Evolutionary conservation across 208 protist species (phyloP), one percentile per base, ranked within the genome.

Genomic region (Trypanosoma mega): DNA sequence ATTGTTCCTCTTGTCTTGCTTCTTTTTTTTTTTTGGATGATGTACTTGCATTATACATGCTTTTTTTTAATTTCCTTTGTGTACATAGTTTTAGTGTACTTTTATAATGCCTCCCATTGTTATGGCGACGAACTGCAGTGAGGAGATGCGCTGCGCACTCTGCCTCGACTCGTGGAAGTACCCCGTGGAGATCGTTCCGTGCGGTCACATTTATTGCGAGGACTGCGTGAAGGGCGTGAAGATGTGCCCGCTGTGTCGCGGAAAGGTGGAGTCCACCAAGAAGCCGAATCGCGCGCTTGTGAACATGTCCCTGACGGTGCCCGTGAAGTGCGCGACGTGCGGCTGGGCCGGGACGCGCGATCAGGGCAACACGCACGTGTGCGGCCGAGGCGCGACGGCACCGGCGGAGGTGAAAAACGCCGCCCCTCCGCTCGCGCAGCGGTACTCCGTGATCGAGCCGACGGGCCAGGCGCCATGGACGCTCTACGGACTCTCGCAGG

Each of bases 161-260:
- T 92, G 85, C 58, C 55, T 89, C 6, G 85, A 92, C 64, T 81
- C 79, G 34, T 89, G 80, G 85, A 84, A 82, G 63, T 48, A 90
- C 77, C 67, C 78, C 11, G 39, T 56, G 18, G 78, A 85, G 58
- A 23, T 74, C 36, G 26, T 71, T 5, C 74, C 78, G 5, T 85
- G 78, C 54, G 74, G 74, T 16, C 78, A 85, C 48, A 74, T 77
- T 33, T 92, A 86, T 48, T 94, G 87, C 50, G 31, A 20, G 14
- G 71, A 65, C 12, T 94, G 87, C 56, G 51, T 78, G 1, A 26
- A 34, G 26, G 49, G 23, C 7, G 7, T 84, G 34, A 72, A 57
- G 30, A 63, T 48, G 29, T 94, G 87, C 54, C 79, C 87, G 0
- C 52, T 87, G 36, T 94, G 87, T 63, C 81, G 84, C 20, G 44